These are phyloP conservation scores for Dactylellina parvicollis DNA, from an alignment of 2,329 filamentous ascomycete species.

Conservation along the genomic window DNA sequence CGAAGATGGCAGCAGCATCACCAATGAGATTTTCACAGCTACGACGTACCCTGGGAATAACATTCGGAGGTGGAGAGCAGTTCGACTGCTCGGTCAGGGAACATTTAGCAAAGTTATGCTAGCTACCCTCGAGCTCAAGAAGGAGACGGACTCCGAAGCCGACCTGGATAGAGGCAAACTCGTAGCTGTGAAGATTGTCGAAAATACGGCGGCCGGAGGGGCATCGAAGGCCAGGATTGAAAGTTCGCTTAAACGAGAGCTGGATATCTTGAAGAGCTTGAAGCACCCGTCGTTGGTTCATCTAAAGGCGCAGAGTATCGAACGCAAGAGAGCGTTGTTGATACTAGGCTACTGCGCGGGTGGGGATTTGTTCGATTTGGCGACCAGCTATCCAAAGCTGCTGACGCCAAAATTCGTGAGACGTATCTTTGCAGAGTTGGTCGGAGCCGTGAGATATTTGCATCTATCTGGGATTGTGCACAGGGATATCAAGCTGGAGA, in stretches of 20 bases:
- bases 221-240: conserved; percentile 88
- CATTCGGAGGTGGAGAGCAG: conserved; percentile 77
- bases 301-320: conserved; percentile 89
- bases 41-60: conserved; percentile 74
- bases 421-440: conserved; percentile 88
- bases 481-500: conserved; percentile 97
- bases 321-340: conserved; percentile 81
- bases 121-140: conserved; percentile 75
- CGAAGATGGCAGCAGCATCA: conserved; percentile 60
- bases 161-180: conserved; percentile 77
- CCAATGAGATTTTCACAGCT: conserved; percentile 74
- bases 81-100: conserved; percentile 85
- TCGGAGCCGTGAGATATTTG: conserved; percentile 84
- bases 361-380: conserved; percentile 93
- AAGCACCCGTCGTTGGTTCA: conserved; percentile 90
- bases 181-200: conserved; percentile 93
- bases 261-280: conserved; percentile 90
- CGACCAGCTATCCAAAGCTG: conserved; percentile 70
- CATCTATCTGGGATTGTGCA: conserved; percentile 89
- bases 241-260: conserved; percentile 90
- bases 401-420: conserved; percentile 76
- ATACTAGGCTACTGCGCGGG: conserved; percentile 92
- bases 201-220: conserved; percentile 91
- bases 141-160: conserved; percentile 66
- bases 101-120: conserved; percentile 96